A percentile compares a stretch with the other conserved stretches of the same genome.
Evolutionary conservation across 2,329 filamentous ascomycete species (phyloP).

Genomic region (Byssothecium circinans): DNA sequence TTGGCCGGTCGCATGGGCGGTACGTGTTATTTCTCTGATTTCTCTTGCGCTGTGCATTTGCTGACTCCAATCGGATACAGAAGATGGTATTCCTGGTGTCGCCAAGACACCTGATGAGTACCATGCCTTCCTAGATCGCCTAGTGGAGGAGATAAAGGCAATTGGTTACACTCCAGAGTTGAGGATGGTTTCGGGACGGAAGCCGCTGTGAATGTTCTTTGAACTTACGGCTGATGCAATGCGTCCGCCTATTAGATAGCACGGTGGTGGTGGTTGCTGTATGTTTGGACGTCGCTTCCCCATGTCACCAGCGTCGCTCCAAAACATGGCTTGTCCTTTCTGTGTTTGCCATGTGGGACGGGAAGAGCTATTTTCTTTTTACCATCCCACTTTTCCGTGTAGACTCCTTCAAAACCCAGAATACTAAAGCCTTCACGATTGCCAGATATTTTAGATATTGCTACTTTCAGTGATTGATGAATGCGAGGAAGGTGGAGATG

Average conservation of each 20-base stretch:
- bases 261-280: no score
- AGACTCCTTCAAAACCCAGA: not conserved
- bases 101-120: constrained; percentile 1
- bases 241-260: no score
- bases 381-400: no score
- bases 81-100: not conserved
- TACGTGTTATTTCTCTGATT: not conserved
- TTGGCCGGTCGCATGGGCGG: not conserved
- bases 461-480: not conserved
- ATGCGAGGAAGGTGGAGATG: not conserved
- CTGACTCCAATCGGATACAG: not conserved
- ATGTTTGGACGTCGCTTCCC: no score
- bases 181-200: not conserved
- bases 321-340: no score
- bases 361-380: no score
- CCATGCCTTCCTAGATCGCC: not conserved
- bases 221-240: no score
- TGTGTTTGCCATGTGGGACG: no score
- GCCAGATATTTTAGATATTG: not conserved
- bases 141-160: constrained; percentile 2
- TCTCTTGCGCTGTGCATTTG: not conserved
- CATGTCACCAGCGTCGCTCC: no score
- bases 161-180: constrained; percentile 1
- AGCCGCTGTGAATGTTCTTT: not conserved
- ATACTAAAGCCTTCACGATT: not conserved